Percentiles rank a stretch among this genome's conserved stretches.
Evolutionary conservation across 2,329 filamentous ascomycete genomes (phyloP).

Genomic region (Scedosporium aurantiacum): DNA sequence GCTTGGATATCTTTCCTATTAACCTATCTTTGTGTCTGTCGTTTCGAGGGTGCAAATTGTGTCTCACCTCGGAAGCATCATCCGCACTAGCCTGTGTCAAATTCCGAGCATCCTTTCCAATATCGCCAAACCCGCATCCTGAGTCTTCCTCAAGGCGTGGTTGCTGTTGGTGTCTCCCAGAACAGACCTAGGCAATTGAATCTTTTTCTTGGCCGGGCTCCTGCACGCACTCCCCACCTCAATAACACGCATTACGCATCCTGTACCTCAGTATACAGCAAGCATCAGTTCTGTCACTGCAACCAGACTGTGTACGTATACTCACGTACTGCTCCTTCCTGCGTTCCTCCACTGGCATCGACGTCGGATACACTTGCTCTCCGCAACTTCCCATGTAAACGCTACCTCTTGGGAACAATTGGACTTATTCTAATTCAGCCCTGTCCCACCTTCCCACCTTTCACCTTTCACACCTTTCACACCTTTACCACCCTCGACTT

Average conservation of each 20-base stretch:
- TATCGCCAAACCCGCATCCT: constrained; percentile 1
- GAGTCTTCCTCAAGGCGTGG: not conserved
- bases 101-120: not conserved
- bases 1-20: not conserved
- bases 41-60: not conserved
- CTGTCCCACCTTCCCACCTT: not conserved
- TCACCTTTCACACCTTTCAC: too few relatives aligned
- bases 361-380: not conserved
- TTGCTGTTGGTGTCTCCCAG: not conserved
- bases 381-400: not conserved
- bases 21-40: not conserved
- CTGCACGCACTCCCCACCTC: too few relatives aligned
- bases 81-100: not conserved
- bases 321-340: not conserved
- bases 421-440: not conserved
- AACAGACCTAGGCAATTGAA: not conserved
- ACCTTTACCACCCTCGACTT: too few relatives aligned
- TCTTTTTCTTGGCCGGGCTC: too few relatives aligned
- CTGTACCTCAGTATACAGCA: too few relatives aligned
- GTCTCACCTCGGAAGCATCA: not conserved
- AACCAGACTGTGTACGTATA: too few relatives aligned
- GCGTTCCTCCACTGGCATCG: not conserved
- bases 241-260: too few relatives aligned
- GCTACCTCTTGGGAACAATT: not conserved
- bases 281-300: too few relatives aligned